These are phyloP conservation scores for Rubia peregrina DNA, from an alignment of 305 asterid species.

Conservation along the genomic window DNA sequence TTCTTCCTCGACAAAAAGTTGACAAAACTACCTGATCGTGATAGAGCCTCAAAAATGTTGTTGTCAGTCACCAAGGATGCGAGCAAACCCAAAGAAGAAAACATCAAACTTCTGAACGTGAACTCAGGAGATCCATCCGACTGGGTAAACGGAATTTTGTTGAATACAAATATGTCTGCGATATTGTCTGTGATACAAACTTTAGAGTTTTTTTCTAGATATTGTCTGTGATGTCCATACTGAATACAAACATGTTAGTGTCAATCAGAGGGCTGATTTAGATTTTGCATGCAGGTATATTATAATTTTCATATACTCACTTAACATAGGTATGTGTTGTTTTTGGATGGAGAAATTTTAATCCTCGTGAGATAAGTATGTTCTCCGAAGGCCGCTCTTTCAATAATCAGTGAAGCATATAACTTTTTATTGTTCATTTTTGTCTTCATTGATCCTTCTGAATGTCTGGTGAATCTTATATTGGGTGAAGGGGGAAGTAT, in stretches of 20 bases:
- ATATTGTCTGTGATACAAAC: too few relatives aligned
- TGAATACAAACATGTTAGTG: conserved; percentile 86
- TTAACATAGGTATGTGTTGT: neutral
- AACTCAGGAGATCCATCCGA: conserved; percentile 65
- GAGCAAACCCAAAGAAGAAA: conserved; percentile 67
- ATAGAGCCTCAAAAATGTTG: conserved; percentile 45
- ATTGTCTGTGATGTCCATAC: conserved; percentile 78
- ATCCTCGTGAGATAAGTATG: neutral
- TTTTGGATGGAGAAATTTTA: neutral
- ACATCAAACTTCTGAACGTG: conserved; percentile 67
- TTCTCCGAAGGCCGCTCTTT: neutral
- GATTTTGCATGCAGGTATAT: conserved; percentile 85
- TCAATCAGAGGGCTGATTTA: conserved; percentile 89
- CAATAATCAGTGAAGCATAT: neutral
- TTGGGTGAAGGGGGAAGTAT: too few relatives aligned
- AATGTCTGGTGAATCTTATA: too few relatives aligned
- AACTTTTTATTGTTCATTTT: neutral
- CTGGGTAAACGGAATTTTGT: conserved; percentile 65
- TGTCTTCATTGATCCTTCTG: neutral
- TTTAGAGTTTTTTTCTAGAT: conserved; percentile 68
- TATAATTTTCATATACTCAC: conserved; percentile 7
- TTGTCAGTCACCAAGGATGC: conserved; percentile 67
- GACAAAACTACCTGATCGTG: conserved; percentile 82
- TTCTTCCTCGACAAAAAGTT: conserved; percentile 79
- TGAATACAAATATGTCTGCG: too few relatives aligned